Evolutionary conservation across 2,329 filamentous ascomycete genomes (phyloP).

Genomic region (Cytospora schulzeri): DNA sequence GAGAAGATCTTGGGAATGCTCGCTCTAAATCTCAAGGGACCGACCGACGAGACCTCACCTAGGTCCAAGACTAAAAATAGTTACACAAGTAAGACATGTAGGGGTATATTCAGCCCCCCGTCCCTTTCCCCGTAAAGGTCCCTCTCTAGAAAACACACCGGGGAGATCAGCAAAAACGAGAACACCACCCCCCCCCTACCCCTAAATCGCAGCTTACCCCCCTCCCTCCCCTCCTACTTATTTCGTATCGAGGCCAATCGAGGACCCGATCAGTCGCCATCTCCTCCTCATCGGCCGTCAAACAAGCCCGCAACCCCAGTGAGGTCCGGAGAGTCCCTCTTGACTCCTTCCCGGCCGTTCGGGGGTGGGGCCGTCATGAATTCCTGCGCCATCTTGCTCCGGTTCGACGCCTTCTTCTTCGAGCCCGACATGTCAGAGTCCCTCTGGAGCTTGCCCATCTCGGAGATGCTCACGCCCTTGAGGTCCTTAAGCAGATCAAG

Average conservation of each 20-base stretch:
- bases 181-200: not conserved
- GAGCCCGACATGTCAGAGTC: slow-evolving; percentile 34
- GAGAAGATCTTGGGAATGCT: not conserved
- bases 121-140: slow-evolving; percentile 4
- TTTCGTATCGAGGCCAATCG: not conserved
- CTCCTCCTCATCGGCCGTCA: slow-evolving; percentile 27
- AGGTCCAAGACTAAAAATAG: not conserved
- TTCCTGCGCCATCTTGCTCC: slow-evolving; percentile 65
- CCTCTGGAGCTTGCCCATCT: slow-evolving; percentile 81
- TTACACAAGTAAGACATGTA: not conserved
- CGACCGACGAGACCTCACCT: not conserved
- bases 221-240: not conserved
- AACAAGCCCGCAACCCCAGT: slow-evolving; percentile 60
- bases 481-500: slow-evolving; percentile 84
- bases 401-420: slow-evolving; percentile 29
- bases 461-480: slow-evolving; percentile 87
- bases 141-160: slow-evolving; percentile 1
- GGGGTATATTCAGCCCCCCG: not conserved
- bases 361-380: slow-evolving; percentile 61
- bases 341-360: slow-evolving; percentile 31
- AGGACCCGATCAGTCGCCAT: not conserved
- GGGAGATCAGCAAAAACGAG: slow-evolving; percentile 7
- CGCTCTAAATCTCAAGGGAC: not conserved
- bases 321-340: slow-evolving; percentile 49
- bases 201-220: not conserved